These are phyloP conservation scores for Geotrichum fermentans DNA, from an alignment of 1,139 yeast genomes.

Conservation along the genomic window DNA sequence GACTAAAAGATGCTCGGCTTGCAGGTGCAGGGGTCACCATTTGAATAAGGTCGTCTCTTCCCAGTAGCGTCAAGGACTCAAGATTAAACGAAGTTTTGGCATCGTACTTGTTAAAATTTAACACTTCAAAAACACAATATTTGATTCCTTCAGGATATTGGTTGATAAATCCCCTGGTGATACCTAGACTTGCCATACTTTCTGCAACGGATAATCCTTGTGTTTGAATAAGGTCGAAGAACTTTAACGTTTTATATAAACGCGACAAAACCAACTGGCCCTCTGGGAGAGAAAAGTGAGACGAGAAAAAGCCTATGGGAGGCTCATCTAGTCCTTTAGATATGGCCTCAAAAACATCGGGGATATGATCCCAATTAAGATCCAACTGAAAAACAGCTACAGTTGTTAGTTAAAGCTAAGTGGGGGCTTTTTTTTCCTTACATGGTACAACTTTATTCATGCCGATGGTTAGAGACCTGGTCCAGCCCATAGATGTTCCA, in stretches of 20 bases:
- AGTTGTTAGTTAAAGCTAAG: not conserved
- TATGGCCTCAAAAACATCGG: conserved; percentile 11
- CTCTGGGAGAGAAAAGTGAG: not conserved
- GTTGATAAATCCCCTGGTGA: conserved; percentile 49
- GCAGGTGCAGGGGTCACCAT: conserved; percentile 23
- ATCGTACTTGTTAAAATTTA: conserved; percentile 47
- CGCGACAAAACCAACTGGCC: conserved; percentile 4
- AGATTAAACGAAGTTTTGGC: conserved; percentile 47
- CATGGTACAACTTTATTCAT: not conserved
- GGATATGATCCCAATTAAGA: conserved; percentile 4
- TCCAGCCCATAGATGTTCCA: conserved; percentile 2
- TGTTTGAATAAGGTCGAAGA: conserved; percentile 6
- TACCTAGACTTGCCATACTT: conserved; percentile 3
- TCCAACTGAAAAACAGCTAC: conserved; percentile 12
- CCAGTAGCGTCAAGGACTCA: conserved; percentile 56
- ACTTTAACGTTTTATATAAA: conserved; percentile 11
- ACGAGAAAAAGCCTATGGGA: conserved; percentile 3
- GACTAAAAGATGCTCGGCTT: conserved; percentile 5
- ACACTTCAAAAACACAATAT: conserved; percentile 51
- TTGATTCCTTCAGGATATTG: conserved; percentile 70
- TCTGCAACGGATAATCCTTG: conserved; percentile 12
- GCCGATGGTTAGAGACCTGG: not conserved
- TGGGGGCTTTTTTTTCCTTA: too few relatives aligned
- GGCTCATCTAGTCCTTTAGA: conserved; percentile 5
- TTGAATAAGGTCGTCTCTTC: conserved; percentile 56